Conservation (phyloP, 2,329 filamentous ascomycete genomes). For the Epichloe brachyelytri region DNA sequence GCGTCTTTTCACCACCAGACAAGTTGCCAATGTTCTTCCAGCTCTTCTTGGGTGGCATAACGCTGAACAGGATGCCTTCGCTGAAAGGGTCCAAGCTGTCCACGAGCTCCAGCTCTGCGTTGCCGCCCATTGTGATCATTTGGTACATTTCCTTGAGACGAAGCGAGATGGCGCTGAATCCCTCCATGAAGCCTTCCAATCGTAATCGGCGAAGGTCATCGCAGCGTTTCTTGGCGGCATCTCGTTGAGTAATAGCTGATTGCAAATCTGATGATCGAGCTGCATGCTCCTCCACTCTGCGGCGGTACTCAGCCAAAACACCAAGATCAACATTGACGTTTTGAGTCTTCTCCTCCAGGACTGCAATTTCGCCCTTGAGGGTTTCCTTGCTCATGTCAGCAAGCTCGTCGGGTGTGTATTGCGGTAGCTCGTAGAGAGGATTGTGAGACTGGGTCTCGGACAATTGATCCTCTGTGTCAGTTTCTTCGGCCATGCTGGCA, state of each 20-base stretch:
- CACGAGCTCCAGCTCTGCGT: constrained; percentile 92
- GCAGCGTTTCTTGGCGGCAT: constrained; percentile 79
- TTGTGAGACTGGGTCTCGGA: constrained; percentile 16
- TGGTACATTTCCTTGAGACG: constrained; percentile 99
- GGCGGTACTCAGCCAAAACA: constrained; percentile 79
- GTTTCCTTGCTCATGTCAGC: constrained; percentile 50
- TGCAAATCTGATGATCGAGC: constrained; percentile 74
- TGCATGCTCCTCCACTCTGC: constrained; percentile 71
- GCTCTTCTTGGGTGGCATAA: constrained; percentile 99
- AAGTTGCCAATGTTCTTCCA: constrained; percentile 99
- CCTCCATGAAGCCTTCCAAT: constrained; percentile 95
- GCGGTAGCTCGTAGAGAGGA: constrained; percentile 51
- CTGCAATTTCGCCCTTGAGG: constrained; percentile 49
- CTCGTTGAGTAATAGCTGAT: constrained; percentile 62
- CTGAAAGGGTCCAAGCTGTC: constrained; percentile 94
- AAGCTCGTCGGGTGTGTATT: constrained; percentile 61
- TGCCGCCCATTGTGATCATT: constrained; percentile 99
- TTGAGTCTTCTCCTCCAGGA: constrained; percentile 58
- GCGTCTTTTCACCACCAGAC: constrained; percentile 91
- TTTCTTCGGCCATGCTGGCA: constrained; percentile 9
- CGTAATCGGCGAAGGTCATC: constrained; percentile 84
- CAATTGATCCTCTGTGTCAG: constrained; percentile 11
- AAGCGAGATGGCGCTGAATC: constrained; percentile 85
- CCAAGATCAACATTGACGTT: constrained; percentile 79
- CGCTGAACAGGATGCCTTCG: constrained; percentile 91